Conservation (phyloP, 139 green algal species). For the Penium margaritaceum region DNA sequence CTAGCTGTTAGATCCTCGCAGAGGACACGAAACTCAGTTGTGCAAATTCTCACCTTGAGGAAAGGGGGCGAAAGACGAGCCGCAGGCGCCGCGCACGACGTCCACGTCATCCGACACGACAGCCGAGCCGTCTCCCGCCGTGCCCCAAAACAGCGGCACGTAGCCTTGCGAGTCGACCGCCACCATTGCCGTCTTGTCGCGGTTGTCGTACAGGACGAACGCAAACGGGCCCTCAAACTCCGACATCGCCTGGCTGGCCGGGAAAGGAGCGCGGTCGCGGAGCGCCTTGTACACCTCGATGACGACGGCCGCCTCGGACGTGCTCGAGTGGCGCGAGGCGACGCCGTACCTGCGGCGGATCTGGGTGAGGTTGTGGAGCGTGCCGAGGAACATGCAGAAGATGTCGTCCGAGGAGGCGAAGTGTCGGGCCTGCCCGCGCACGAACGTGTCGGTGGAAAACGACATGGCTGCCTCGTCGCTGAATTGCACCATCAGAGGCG, state of each 20-base stretch:
- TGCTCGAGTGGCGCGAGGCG: background rate
- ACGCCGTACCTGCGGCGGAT: constrained; percentile 16
- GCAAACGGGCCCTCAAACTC: constrained; percentile 25
- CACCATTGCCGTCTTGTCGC: constrained; percentile 24
- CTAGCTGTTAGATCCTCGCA: too few relatives aligned
- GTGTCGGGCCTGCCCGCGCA: too few relatives aligned
- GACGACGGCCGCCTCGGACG: constrained; percentile 3
- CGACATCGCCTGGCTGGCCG: constrained; percentile 11
- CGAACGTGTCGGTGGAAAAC: too few relatives aligned
- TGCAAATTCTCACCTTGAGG: too few relatives aligned
- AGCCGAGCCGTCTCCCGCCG: background rate
- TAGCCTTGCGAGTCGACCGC: constrained; percentile 5
- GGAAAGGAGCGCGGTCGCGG: constrained; percentile 12
- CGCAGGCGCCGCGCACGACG: background rate
- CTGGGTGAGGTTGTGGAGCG: constrained; percentile 27
- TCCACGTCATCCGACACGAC: constrained; percentile 6
- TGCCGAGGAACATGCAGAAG: constrained; percentile 19
- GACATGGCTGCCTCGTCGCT: too few relatives aligned
- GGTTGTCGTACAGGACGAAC: constrained; percentile 25
- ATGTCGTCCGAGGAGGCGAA: constrained; percentile 2
- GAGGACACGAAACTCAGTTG: too few relatives aligned
- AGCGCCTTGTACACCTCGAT: constrained; percentile 25
- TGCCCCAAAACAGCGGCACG: constrained; percentile 14
- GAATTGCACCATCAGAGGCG: too few relatives aligned
- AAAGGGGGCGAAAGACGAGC: constrained; percentile 8